phyloP scores from a whole-genome alignment of 2,329 filamentous ascomycete genomes.

The Ceratocystis albifundus region DNA sequence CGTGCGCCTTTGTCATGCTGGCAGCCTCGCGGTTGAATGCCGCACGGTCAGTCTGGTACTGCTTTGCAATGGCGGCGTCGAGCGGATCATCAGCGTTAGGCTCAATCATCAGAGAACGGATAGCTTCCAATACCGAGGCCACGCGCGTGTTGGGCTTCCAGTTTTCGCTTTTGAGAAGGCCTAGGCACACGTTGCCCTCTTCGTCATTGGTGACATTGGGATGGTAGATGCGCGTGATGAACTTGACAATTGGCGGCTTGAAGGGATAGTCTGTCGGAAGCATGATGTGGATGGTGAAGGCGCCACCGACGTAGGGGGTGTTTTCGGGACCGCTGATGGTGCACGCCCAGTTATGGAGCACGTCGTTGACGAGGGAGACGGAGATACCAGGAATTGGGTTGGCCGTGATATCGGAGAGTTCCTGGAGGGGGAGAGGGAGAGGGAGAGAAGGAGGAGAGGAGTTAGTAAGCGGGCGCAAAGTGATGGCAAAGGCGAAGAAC shows the following conservation, averaged over 20 bases:
- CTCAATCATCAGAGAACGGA: conserved; percentile 61
- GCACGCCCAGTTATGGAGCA: conserved; percentile 45
- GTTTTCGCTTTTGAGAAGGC: conserved; percentile 80
- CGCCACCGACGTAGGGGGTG: conserved; percentile 50
- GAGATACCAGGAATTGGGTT: conserved; percentile 39
- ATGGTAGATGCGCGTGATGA: conserved; percentile 98
- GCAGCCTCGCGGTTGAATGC: conserved; percentile 49
- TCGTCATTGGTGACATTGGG: conserved; percentile 99
- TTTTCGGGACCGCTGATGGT: conserved; percentile 36
- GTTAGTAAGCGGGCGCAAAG: conserved; percentile 25
- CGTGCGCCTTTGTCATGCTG: conserved; percentile 24
- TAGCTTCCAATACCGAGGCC: conserved; percentile 61
- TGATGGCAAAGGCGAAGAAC: neutral
- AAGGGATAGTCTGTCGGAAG: conserved; percentile 99
- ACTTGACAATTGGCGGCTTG: conserved; percentile 99
- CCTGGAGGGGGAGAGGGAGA: conserved; percentile 32
- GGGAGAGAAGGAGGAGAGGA: neutral
- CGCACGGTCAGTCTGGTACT: conserved; percentile 57
- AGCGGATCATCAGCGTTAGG: conserved; percentile 85
- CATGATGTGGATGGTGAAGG: conserved; percentile 77
- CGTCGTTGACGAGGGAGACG: conserved; percentile 36
- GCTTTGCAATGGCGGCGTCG: conserved; percentile 73
- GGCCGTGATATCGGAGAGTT: conserved; percentile 41
- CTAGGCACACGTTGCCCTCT: conserved; percentile 91
- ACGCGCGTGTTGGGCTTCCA: conserved; percentile 87